Conservation (phyloP, 805 yeast genomes). For the Kuraishia hungarica region DNA sequence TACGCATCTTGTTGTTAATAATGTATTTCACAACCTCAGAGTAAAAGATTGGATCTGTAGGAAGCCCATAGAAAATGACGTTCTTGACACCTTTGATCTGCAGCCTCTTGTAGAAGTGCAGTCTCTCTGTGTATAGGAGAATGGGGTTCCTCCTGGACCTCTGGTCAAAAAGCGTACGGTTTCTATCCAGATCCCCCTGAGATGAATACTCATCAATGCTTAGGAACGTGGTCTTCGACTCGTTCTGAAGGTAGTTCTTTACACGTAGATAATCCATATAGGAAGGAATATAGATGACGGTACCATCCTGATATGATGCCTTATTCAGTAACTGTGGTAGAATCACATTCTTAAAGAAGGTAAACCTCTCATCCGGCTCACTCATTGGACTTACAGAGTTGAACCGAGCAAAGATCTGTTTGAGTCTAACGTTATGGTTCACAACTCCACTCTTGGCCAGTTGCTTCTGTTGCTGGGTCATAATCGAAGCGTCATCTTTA, state of each 20-base stretch:
- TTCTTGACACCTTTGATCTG: slow-evolving; percentile 80
- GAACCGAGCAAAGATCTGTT: slow-evolving; percentile 66
- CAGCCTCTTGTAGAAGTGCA: slow-evolving; percentile 85
- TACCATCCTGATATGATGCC: slow-evolving; percentile 61
- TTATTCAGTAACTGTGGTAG: slow-evolving; percentile 65
- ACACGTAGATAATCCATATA: slow-evolving; percentile 81
- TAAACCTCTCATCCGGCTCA: slow-evolving; percentile 81
- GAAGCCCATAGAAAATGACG: slow-evolving; percentile 74
- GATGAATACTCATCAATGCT: slow-evolving; percentile 78
- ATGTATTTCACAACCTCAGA: slow-evolving; percentile 64
- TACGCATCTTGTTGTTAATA: slow-evolving; percentile 36
- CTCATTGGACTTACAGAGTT: slow-evolving; percentile 42
- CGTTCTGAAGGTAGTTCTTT: slow-evolving; percentile 56
- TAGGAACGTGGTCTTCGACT: slow-evolving; percentile 58
- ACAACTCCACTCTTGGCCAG: slow-evolving; percentile 19
- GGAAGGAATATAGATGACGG: slow-evolving; percentile 73
- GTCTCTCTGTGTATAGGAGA: slow-evolving; percentile 85
- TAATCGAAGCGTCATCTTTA: slow-evolving; percentile 38
- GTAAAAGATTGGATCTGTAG: slow-evolving; percentile 79
- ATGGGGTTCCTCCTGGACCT: slow-evolving; percentile 30
- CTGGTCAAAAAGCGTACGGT: slow-evolving; percentile 60
- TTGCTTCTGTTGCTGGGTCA: slow-evolving; percentile 49
- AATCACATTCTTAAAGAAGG: slow-evolving; percentile 64
- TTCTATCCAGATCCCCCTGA: slow-evolving; percentile 60
- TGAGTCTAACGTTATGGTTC: slow-evolving; percentile 37